A percentile compares a stretch with the other conserved stretches of the same genome.
Conservation (phyloP, 148 eudicot species). For the Vaccinium vitisidaea region DNA sequence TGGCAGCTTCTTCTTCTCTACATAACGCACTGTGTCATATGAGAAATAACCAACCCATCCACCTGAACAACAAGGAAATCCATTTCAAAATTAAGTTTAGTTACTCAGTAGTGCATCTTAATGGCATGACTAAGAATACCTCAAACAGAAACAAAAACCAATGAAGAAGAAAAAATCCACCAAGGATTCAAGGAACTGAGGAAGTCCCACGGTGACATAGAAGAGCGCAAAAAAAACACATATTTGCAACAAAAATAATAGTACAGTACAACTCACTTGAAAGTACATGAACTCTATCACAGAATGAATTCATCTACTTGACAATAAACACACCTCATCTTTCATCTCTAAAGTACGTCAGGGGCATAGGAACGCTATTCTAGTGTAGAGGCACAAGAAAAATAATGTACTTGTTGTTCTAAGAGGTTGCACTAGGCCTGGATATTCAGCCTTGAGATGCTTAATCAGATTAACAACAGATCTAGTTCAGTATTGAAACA, state of each 20-base stretch:
- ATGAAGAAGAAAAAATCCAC: background rate
- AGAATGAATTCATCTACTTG: background rate
- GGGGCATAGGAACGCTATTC: background rate
- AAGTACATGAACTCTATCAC: background rate
- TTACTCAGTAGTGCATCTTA: background rate
- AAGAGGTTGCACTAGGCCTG: background rate
- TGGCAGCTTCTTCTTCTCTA: conserved; percentile 92
- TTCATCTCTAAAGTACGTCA: background rate
- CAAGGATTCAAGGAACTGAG: too few relatives aligned
- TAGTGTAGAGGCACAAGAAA: background rate
- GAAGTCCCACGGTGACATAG: background rate
- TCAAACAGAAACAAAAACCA: background rate
- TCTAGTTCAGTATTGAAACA: background rate
- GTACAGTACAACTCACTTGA: background rate
- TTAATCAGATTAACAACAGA: background rate
- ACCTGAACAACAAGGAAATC: conserved; percentile 46
- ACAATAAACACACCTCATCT: background rate
- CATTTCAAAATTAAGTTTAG: conserved; percentile 14
- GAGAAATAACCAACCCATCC: conserved; percentile 99
- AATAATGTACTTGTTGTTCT: background rate
- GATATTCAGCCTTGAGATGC: background rate
- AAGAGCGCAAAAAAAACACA: background rate
- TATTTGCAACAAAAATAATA: background rate
- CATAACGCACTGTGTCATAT: conserved; percentile 94
- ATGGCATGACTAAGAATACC: conserved; percentile 7